Base-by-base conservation (phyloP, 208 protist genomes). In the Acanthamoeba triangularis region DNA sequence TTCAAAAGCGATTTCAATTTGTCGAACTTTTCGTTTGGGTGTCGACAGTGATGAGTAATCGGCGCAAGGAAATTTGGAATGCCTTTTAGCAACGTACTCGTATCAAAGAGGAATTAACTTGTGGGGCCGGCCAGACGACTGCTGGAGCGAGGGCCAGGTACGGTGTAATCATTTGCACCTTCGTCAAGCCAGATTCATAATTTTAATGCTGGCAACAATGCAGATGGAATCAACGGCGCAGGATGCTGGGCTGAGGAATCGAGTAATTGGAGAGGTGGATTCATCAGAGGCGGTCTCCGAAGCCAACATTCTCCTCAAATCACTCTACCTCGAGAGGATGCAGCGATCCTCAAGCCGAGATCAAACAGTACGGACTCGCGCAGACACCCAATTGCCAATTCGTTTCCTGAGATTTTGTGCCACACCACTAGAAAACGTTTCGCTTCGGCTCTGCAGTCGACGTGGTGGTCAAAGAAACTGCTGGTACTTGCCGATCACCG, bases 381-480 rank as follows among this genome's bases (percentile, higher is more conserved):
- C 37, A 59, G 3, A 3, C 16, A 23, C 56, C 72, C 25, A 33
- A 16, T 65, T 23, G 56, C 16, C 16, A 47, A 30, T 56, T 3
- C 20, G 28, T 41, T 2, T n/a, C n/a, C 1, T n/a, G 16, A 59
- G 52, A 59, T 78, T 78, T n/a, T 30, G 25, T 30, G 41, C 23
- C 74, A 54, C 2, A n/a, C 35, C 33, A n/a, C 13, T n/a, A 90
- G 82, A 90, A 90, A 90, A 90, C 82, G 28, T 90, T 90, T 61
- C 54, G 59, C 7, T 90, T 90, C 49, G 11, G 23, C 18, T 80
- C 72, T 23, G 28, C 72, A 1, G 7, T 90, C 28, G 30, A 61
- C 54, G 82, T 90, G 41, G 82, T 65, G 25, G 59, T 90, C 54
- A 90, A 90, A n/a, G 82, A 90, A 28, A 90, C 82, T 63, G 82